Percentiles rank a stretch among this genome's conserved stretches.
Conservation (phyloP, 225 moss, liverwort and hornwort species). For the Pleurozium schreberi region DNA sequence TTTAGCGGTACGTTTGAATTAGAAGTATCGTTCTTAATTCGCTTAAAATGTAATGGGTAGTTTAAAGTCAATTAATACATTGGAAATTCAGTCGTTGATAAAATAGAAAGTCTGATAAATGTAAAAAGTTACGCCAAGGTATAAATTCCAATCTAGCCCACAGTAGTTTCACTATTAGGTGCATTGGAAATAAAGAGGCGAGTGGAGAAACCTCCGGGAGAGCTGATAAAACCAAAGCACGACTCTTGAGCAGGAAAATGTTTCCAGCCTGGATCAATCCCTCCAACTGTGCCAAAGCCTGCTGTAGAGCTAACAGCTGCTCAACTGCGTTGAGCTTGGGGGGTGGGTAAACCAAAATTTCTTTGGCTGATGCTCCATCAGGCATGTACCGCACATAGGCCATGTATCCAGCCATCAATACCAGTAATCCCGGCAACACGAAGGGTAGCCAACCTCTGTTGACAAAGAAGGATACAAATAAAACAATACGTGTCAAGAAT, state of each 20-base stretch:
- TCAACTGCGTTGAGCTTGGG: slow-evolving; percentile 79
- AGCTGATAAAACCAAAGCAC: slow-evolving; percentile 61
- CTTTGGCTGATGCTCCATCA: slow-evolving; percentile 36
- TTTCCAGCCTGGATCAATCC: slow-evolving; percentile 68
- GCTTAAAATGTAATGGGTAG: not conserved
- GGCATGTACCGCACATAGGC: slow-evolving; percentile 40
- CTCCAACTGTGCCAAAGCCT: slow-evolving; percentile 71
- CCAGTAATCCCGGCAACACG: slow-evolving; percentile 43
- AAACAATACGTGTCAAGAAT: not conserved
- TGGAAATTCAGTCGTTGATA: not conserved
- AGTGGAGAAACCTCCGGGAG: slow-evolving; percentile 49
- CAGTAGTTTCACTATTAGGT: not conserved
- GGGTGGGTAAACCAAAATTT: slow-evolving; percentile 58
- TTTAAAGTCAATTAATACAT: not conserved
- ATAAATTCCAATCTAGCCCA: not conserved
- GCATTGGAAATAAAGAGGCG: not conserved
- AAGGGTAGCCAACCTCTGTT: slow-evolving; percentile 77
- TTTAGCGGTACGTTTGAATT: not conserved
- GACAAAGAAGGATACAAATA: not conserved
- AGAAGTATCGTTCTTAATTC: not conserved
- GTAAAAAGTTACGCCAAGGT: not conserved
- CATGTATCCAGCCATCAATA: slow-evolving; percentile 56
- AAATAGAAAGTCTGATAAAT: not conserved
- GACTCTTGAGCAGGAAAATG: slow-evolving; percentile 71
- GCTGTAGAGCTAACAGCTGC: slow-evolving; percentile 79